Evolutionary conservation across 352 stramenopile genomes (phyloP), one percentile per base, ranked within the genome.

Genomic region (Pseudoperonospora humuli): DNA sequence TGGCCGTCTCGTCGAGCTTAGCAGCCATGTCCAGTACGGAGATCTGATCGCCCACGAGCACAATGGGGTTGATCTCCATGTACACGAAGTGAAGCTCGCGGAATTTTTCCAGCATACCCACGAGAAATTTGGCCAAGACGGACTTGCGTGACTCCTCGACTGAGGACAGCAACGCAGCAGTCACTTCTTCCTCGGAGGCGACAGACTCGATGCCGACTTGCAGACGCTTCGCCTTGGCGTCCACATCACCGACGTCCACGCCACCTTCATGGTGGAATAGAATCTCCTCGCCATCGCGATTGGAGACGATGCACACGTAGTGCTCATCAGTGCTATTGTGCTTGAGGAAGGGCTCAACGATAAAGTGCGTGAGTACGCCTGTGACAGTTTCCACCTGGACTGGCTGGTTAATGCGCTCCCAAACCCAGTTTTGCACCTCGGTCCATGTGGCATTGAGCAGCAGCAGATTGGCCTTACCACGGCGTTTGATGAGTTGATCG

Each of bases 1-100:
- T 70, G 27, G 95, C 95, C 2, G 95, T 97, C 61, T 98, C 95
- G 55, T 98, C 95, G 27, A 98, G 84, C 75, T 98, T 98, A 31
- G 88, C 93, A 13, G 93, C 93, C 73, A 98, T 93, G 64, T 98
- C 95, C 3, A 98, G 70, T 43, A 96, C 92, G 19, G 83, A 90
- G 43, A 98, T 94, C 57, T 86, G 77, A 58, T 95, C 73, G 10
- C 73, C 78, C 10, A 95, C 83, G 5, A 98, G 75, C 45, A 98
- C 93, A 48, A 98, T 91, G 15, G 95, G 95, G 70, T 98, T 98
- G 63, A 98, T 98, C 67, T 98, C 93, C 86, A 98, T 96, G 75
- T 98, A 98, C 17, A 94, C 86, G 67, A 98, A 98, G 72, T 98
- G 95, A 31, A 98, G 66, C 42, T 90, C 88, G 17, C 93, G 72